phyloP scores from a whole-genome alignment of 2,329 filamentous ascomycete genomes.

The Ceratocystis alfenasii region DNA sequence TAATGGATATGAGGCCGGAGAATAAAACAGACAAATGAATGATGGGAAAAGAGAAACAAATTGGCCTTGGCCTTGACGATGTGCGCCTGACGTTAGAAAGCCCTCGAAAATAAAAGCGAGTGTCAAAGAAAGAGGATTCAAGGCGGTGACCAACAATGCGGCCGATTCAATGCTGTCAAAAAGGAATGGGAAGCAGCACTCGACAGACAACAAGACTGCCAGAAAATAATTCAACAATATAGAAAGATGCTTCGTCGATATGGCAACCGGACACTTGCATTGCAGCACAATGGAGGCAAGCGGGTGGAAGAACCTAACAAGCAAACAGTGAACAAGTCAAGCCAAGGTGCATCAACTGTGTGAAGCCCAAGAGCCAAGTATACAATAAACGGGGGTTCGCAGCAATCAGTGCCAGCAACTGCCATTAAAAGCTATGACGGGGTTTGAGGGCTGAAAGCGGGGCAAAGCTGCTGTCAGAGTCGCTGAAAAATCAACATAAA shows the following conservation, averaged over 20 bases:
- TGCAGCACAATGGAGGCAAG: conserved; percentile 8
- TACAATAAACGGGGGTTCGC: conserved; percentile 8
- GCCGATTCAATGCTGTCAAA: neutral
- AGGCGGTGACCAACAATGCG: neutral
- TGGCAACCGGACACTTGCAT: conserved; percentile 3
- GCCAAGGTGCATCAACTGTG: no score
- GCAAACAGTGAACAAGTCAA: no score
- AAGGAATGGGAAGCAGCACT: neutral
- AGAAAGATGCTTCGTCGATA: conserved; percentile 6
- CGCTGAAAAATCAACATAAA: neutral
- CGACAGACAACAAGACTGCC: neutral
- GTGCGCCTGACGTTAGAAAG: neutral
- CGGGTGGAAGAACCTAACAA: neutral
- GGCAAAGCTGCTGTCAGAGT: neutral
- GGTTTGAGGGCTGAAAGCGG: neutral
- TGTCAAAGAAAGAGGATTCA: neutral
- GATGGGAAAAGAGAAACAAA: neutral
- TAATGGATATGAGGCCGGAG: neutral
- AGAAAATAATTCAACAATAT: conserved; percentile 10
- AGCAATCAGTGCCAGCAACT: conserved; percentile 2
- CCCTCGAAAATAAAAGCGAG: neutral
- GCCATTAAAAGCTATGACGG: conserved; percentile 4
- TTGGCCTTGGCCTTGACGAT: neutral
- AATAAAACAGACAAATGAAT: neutral
- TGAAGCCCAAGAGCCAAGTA: neutral